phyloP scores from a whole-genome alignment of 2,329 filamentous ascomycete genomes.

The Sclerotinia glacialis region DNA sequence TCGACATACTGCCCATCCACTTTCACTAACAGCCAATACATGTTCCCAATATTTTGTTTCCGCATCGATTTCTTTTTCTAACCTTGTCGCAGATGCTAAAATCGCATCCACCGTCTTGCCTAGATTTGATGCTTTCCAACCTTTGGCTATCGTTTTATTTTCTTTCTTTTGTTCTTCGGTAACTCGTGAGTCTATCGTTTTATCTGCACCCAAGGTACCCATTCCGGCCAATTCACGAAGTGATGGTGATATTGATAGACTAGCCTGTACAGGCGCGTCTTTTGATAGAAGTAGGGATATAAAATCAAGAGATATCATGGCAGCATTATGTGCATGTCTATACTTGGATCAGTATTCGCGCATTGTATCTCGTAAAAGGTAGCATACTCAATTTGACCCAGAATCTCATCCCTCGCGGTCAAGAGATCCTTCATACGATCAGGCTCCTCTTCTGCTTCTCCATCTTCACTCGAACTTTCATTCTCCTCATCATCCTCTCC shows the following conservation, averaged over 20 bases:
- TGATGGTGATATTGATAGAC: conserved; percentile 65
- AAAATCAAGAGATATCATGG: conserved; percentile 73
- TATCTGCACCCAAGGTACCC: conserved; percentile 69
- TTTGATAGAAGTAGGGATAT: conserved; percentile 82
- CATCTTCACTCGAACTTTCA: conserved; percentile 48
- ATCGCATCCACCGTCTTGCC: conserved; percentile 72
- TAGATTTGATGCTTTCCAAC: conserved; percentile 77
- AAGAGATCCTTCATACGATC: conserved; percentile 40
- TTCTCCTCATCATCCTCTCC: conserved; percentile 36
- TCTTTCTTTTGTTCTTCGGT: conserved; percentile 55
- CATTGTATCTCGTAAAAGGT: not conserved
- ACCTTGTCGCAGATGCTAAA: conserved; percentile 64
- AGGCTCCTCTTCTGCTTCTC: conserved; percentile 47
- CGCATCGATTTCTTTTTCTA: conserved; percentile 72
- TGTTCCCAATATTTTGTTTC: conserved; percentile 91
- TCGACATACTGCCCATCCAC: conserved; percentile 82
- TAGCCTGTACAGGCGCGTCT: conserved; percentile 67
- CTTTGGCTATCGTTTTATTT: conserved; percentile 56
- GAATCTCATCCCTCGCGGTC: conserved; percentile 55
- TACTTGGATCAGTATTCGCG: conserved; percentile 24
- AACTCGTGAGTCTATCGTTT: conserved; percentile 59
- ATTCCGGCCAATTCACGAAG: conserved; percentile 70
- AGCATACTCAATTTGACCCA: conserved; percentile 57
- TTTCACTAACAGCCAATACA: conserved; percentile 74
- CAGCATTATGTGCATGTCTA: conserved; percentile 54